Evolutionary conservation across 2,329 filamentous ascomycete genomes (phyloP).

Genomic region (Elsinoe arachidis): DNA sequence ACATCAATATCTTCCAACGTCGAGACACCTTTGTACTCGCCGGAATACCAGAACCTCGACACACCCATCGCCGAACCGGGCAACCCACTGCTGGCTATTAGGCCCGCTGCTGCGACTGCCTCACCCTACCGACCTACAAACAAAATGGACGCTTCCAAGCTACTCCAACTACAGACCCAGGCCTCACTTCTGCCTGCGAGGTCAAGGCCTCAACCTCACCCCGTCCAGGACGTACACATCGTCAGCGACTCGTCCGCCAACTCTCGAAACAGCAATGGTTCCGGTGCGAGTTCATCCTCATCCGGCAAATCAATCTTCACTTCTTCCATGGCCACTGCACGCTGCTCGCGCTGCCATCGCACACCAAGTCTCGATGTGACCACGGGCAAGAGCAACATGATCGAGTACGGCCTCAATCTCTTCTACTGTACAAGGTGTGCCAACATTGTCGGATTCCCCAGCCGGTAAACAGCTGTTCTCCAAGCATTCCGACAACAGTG

Average conservation of each 20-base stretch:
- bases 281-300: not conserved
- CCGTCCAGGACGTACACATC: constrained; percentile 28
- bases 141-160: constrained; percentile 20
- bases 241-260: constrained; percentile 24
- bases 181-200: constrained; percentile 22
- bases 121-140: not conserved
- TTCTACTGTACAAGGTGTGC: constrained; percentile 32
- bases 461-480: constrained; percentile 18
- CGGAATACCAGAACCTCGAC: constrained; percentile 5
- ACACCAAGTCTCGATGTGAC: constrained; percentile 26
- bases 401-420: constrained; percentile 29
- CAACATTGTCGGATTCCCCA: constrained; percentile 26
- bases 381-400: constrained; percentile 30
- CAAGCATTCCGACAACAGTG: not conserved
- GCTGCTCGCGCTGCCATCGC: constrained; percentile 31
- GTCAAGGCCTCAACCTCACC: constrained; percentile 24
- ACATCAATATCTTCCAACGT: not conserved
- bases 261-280: not conserved
- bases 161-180: constrained; percentile 27
- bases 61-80: constrained; percentile 13
- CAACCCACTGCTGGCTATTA: constrained; percentile 21
- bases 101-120: constrained; percentile 13
- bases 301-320: not conserved
- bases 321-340: constrained; percentile 19
- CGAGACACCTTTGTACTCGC: constrained; percentile 8